These are phyloP conservation scores for Hypericum androsaemum DNA, from an alignment of 345 rosid genomes.

Conservation along the genomic window DNA sequence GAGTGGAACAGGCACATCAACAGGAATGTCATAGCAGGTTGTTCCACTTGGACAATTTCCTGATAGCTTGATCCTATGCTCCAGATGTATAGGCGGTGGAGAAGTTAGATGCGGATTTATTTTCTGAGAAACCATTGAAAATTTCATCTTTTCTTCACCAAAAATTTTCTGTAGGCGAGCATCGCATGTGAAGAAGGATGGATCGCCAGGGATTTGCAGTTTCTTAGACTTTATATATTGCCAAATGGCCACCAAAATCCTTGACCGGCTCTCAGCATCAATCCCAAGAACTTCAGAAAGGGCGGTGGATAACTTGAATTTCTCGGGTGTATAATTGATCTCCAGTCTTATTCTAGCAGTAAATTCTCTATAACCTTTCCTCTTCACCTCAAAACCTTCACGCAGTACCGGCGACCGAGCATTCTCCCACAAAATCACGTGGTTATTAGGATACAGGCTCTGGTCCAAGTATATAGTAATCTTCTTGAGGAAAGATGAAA, in stretches of 20 bases:
- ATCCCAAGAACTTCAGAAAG: slow-evolving; percentile 43
- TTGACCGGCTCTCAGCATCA: slow-evolving; percentile 41
- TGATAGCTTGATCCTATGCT: slow-evolving; percentile 48
- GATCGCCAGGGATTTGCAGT: slow-evolving; percentile 39
- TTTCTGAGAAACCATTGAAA: slow-evolving; percentile 37
- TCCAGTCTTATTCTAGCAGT: slow-evolving; percentile 44
- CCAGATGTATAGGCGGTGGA: slow-evolving; percentile 47
- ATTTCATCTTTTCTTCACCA: slow-evolving; percentile 47
- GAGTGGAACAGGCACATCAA: slow-evolving; percentile 43
- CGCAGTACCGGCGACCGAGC: slow-evolving; percentile 40
- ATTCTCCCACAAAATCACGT: slow-evolving; percentile 50
- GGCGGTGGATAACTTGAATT: slow-evolving; percentile 42
- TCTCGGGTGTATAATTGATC: slow-evolving; percentile 46
- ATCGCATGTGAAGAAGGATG: slow-evolving; percentile 40
- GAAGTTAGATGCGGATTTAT: slow-evolving; percentile 38
- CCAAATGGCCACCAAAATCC: slow-evolving; percentile 48
- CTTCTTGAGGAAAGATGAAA: slow-evolving; percentile 47
- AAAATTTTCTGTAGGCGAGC: slow-evolving; percentile 42
- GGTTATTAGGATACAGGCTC: slow-evolving; percentile 45
- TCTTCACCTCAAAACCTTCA: slow-evolving; percentile 58
- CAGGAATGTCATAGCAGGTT: slow-evolving; percentile 45
- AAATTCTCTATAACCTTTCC: slow-evolving; percentile 53
- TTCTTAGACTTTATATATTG: slow-evolving; percentile 44
- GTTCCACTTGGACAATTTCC: slow-evolving; percentile 42
- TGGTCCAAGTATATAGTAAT: slow-evolving; percentile 49